Conservation (phyloP, 768 basidiomycete species). For the Collybiopsis luxurians region DNA sequence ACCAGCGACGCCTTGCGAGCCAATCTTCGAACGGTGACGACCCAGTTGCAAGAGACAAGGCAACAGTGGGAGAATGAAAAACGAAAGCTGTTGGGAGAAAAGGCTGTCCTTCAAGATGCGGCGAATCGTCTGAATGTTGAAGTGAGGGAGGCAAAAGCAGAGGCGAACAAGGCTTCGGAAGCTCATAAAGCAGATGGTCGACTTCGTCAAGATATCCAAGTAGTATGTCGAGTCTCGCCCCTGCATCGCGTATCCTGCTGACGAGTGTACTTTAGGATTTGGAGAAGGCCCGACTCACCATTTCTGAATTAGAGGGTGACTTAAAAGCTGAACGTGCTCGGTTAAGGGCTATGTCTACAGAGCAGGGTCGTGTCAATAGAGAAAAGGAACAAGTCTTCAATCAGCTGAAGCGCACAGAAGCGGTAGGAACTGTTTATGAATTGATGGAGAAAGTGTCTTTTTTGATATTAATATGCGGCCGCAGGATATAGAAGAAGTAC, state of each 20-base stretch:
- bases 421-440: slow-evolving; percentile 38
- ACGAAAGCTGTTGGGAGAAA: slow-evolving; percentile 62
- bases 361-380: slow-evolving; percentile 60
- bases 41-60: slow-evolving; percentile 62
- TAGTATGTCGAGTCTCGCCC: slow-evolving; percentile 35
- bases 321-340: slow-evolving; percentile 70
- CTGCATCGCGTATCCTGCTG: not conserved
- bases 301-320: slow-evolving; percentile 68
- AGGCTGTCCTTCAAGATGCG: slow-evolving; percentile 68
- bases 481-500: slow-evolving; percentile 81
- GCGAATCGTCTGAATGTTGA: slow-evolving; percentile 64
- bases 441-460: not conserved
- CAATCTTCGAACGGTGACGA: slow-evolving; percentile 60
- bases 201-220: slow-evolving; percentile 50
- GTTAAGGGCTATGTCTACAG: slow-evolving; percentile 57
- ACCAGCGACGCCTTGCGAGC: slow-evolving; percentile 62
- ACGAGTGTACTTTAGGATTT: slow-evolving; percentile 52
- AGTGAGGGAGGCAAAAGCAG: slow-evolving; percentile 56
- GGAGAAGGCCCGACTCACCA: slow-evolving; percentile 59
- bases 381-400: slow-evolving; percentile 63
- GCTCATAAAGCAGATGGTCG: slow-evolving; percentile 48
- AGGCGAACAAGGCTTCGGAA: slow-evolving; percentile 51
- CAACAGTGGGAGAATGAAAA: slow-evolving; percentile 70
- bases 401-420: slow-evolving; percentile 70
- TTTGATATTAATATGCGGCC: slow-evolving; percentile 6